A percentile compares a stretch with the other conserved stretches of the same genome.
Evolutionary conservation across 2,329 filamentous ascomycete species (phyloP).

Genomic region (Lasiodiplodia sp.): DNA sequence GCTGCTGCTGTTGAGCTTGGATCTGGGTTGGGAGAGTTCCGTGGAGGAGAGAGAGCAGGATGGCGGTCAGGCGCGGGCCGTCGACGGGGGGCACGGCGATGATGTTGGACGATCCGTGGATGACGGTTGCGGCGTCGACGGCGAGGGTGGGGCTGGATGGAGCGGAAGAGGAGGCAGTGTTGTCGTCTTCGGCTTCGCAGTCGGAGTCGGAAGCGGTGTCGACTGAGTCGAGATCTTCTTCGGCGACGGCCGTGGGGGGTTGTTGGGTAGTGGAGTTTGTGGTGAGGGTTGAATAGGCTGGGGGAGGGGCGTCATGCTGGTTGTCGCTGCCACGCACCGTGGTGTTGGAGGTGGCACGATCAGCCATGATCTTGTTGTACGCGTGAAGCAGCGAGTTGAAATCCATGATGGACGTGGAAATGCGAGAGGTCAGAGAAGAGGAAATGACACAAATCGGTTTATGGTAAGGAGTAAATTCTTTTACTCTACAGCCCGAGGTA

Average conservation of each 20-base stretch:
- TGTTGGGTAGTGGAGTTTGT: too few relatives aligned
- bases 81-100: conserved; percentile 53
- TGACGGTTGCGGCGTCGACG: conserved; percentile 58
- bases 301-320: conserved; percentile 3
- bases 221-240: not conserved
- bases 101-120: conserved; percentile 60
- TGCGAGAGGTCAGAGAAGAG: not conserved
- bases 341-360: conserved; percentile 3
- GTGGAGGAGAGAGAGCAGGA: conserved; percentile 54
- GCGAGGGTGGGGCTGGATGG: conserved; percentile 44
- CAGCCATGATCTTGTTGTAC: conserved; percentile 26
- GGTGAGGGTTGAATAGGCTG: conserved; percentile 7
- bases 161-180: not conserved
- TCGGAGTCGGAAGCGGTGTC: not conserved
- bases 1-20: conserved; percentile 13
- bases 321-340: conserved; percentile 13
- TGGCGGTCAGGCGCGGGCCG: conserved; percentile 53
- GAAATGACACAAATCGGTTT: not conserved
- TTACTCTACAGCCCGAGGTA: too few relatives aligned
- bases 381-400: conserved; percentile 22
- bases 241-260: not conserved
- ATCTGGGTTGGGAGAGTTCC: conserved; percentile 42
- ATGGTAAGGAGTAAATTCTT: not conserved
- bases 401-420: conserved; percentile 11
- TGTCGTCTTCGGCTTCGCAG: conserved; percentile 27